Base-by-base conservation (phyloP, 2,329 filamentous ascomycete genomes). In the Fusarium duplospermum region DNA sequence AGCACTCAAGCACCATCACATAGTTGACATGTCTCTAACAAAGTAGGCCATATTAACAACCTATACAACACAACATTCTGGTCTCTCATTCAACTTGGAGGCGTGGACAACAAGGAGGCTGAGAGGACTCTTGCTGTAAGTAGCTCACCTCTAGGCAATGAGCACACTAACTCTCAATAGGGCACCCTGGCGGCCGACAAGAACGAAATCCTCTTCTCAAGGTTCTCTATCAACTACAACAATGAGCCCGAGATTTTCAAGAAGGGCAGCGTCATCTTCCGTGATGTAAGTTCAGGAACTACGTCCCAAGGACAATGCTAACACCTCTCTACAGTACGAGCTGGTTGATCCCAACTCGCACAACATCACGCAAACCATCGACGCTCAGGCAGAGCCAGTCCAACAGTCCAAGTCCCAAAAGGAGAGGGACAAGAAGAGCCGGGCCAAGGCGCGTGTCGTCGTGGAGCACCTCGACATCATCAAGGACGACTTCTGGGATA, bases 21-120 rank as follows among this genome's bases (percentile, higher is more conserved):
- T 18, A 9, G 1, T 6, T 38, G 16, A 10, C 4, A 3, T 33
- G 9, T 24, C 63, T 22, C 76, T 79, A 69, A 81, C 38, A 4
- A 13, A 0, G 11, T 69, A 96, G 94, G 94, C 75, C 96, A 99
- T 81, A 97, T 99, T 78, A 99, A 99, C 83, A 99, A 99, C 79
- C 89, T 99, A 6, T 99, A 98, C 83, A 99, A 99, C 81, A 99
- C 96, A 0, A 94, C 94, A 0, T 98, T 98, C 82, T 99, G 96
- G 96, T 87, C 92, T 1, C 86, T 99, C 78, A 93, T 98, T 24
- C 90, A 94, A 73, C 86, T 90, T 57, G 95, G 94, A 3, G 93
- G 92, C 0, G 89, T 96, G 85, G 91, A 89, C 62, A 89, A 91
- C 33, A 92, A 91, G 60, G 93, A 94, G 67, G 96, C 96, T 0